Base-by-base conservation (phyloP, 2,329 filamentous ascomycete genomes). In the Aureobasidium sp. region DNA sequence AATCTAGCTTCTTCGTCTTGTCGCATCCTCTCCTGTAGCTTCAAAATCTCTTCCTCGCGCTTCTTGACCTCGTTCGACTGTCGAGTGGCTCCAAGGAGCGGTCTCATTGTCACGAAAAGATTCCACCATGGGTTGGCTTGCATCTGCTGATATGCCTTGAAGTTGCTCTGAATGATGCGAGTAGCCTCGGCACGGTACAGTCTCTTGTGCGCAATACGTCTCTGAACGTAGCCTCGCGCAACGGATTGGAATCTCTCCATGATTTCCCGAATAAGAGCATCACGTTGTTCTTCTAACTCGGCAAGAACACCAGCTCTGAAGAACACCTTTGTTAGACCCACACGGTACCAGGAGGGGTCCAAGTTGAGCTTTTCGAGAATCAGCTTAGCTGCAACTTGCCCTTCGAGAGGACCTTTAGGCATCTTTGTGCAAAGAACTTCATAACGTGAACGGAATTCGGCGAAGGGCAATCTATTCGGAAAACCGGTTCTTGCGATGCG, bases 81-180 rank as follows among this genome's bases (percentile, higher is more conserved):
- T 51, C 92, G 84, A 20, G 95, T 97, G 17, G 91, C 90, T 44
- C 95, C 94, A 12, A 99, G 81, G 39, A 99, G 81, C 27, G 94
- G 94, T 71, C 93, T 93, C 92, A 99, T 97, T 70, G 90, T 89
- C 7, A 92, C 87, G 67, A 97, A 90, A 5, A 99, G 82, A 68
- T 90, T 88, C 95, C 95, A 99, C 95, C 95, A 99, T 1, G 94
- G 94, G 70, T 92, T 97, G 48, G 90, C 84, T 69, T 90, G 91
- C 25, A 99, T 84, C 63, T 95, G 86, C 5, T 95, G 83, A 69
- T 99, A 99, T 2, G 94, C 87, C 56, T 91, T 87, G 73, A 99
- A 94, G 73, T 99, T 99, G 45, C 87, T 85, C 72, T 97, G 93
- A 53, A 99, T 94, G 66, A 99, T 95, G 17, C 90, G 84, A 0